A percentile compares a stretch with the other conserved stretches of the same genome.
Evolutionary conservation across 1,284 basidiomycete species (phyloP).

Genomic region (Rhodotorula sp.): DNA sequence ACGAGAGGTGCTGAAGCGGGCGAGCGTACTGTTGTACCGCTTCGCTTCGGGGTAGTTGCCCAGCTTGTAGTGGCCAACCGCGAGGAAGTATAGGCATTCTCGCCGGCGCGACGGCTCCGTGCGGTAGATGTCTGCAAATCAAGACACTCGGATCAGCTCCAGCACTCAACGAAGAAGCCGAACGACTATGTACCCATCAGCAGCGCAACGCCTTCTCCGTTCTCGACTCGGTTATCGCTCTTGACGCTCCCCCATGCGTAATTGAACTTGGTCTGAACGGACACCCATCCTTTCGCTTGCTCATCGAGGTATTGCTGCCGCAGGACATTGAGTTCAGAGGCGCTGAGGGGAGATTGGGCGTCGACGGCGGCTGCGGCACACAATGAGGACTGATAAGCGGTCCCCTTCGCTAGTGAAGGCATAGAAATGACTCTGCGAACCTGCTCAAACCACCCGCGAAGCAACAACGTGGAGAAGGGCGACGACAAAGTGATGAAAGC

Average conservation of each 20-base stretch:
- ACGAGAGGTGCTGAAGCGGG: too few species aligned
- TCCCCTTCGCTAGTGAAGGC: not conserved
- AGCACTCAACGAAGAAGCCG: not conserved
- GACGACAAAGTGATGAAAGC: not conserved
- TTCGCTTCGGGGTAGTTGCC: constrained; percentile 90
- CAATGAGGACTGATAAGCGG: not conserved
- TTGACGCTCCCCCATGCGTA: constrained; percentile 90
- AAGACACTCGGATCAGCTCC: not conserved
- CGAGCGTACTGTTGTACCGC: constrained; percentile 79
- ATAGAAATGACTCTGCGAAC: too few species aligned
- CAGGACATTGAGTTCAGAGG: constrained; percentile 31
- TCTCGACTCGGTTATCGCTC: constrained; percentile 74
- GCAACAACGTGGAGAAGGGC: too few species aligned
- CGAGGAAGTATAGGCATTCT: constrained; percentile 97
- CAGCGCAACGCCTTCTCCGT: constrained; percentile 84
- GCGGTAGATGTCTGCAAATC: constrained; percentile 77
- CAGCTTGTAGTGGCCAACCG: constrained; percentile 95
- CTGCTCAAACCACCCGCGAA: too few species aligned
- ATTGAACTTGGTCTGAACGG: constrained; percentile 97
- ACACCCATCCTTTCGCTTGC: constrained; percentile 68
- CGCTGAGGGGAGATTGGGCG: constrained; percentile 32
- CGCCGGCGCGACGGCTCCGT: constrained; percentile 80
- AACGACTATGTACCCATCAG: constrained; percentile 69
- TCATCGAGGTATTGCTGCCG: constrained; percentile 33
- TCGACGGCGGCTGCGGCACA: constrained; percentile 35